These are phyloP conservation scores for Cordia subcordata DNA, from an alignment of 257 asterid species.

Conservation along the genomic window DNA sequence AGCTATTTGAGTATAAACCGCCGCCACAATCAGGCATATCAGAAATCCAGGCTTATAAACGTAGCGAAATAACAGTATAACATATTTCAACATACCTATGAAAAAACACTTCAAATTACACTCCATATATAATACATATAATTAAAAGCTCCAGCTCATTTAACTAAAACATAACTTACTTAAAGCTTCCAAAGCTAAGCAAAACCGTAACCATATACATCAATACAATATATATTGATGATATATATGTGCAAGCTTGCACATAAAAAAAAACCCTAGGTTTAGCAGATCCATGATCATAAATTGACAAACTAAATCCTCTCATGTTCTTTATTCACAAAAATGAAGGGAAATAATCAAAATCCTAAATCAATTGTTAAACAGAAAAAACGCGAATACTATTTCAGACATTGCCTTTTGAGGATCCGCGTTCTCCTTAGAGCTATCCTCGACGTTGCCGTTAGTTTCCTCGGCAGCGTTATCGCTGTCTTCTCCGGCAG, in stretches of 20 bases:
- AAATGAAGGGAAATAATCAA: background rate
- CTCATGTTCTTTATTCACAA: background rate
- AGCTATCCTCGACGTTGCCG: conserved; percentile 38
- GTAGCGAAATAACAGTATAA: no score
- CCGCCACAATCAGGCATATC: no score
- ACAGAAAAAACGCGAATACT: background rate
- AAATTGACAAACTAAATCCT: background rate
- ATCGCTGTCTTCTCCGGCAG: conserved; percentile 53
- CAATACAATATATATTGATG: no score
- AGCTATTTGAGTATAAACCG: no score
- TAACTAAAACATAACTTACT: no score
- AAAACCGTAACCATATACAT: no score
- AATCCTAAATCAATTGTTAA: background rate
- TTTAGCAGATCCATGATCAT: background rate
- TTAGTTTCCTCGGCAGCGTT: conserved; percentile 44
- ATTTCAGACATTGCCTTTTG: conserved; percentile 38
- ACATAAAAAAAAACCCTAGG: background rate
- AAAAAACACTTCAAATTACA: no score
- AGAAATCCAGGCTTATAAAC: no score
- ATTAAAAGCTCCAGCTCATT: no score
- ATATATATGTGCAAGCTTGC: background rate
- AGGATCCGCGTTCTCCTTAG: conserved; percentile 70
- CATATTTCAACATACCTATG: no score
- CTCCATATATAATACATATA: no score
- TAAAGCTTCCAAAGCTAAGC: no score